A percentile compares a stretch with the other conserved stretches of the same genome.
These are phyloP conservation scores for Fomes fomentarius DNA, from an alignment of 1,284 basidiomycete genomes.

Conservation along the genomic window DNA sequence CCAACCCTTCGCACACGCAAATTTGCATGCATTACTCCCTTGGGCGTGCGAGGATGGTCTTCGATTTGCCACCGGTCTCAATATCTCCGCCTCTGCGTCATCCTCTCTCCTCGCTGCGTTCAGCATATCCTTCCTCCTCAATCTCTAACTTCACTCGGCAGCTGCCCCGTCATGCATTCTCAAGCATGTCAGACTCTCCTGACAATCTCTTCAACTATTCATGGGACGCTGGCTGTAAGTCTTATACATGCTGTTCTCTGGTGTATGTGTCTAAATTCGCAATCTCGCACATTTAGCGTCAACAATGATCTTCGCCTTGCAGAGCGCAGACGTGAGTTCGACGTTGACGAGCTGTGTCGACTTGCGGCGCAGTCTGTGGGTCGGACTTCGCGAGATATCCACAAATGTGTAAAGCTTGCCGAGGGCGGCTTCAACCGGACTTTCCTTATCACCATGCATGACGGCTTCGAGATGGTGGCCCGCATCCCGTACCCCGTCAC, in stretches of 20 bases:
- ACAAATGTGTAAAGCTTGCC: conserved; percentile 42
- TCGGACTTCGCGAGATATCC: conserved; percentile 38
- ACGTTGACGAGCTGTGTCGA: conserved; percentile 44
- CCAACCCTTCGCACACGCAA: too few relatives aligned
- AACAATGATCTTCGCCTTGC: conserved; percentile 47
- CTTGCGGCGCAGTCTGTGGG: conserved; percentile 50
- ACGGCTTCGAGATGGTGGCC: conserved; percentile 47
- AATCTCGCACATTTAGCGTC: conserved; percentile 36
- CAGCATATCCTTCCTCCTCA: neutral
- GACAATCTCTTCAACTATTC: conserved; percentile 47
- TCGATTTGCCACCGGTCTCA: neutral
- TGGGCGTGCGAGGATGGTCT: neutral
- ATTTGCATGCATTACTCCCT: too few relatives aligned
- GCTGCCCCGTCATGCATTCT: conserved; percentile 39
- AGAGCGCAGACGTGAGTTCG: conserved; percentile 48
- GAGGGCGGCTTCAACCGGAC: conserved; percentile 49
- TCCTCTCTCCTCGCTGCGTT: neutral
- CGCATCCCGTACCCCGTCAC: conserved; percentile 51
- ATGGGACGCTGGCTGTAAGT: conserved; percentile 48
- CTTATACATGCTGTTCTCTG: conserved; percentile 29
- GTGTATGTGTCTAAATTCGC: conserved; percentile 33
- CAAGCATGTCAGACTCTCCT: conserved; percentile 33
- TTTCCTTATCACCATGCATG: conserved; percentile 49
- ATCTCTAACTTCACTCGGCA: neutral
- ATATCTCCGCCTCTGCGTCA: neutral